phyloP scores from a whole-genome alignment of 371 early-diverging fungal species.

The Chytridium lagenaria region DNA sequence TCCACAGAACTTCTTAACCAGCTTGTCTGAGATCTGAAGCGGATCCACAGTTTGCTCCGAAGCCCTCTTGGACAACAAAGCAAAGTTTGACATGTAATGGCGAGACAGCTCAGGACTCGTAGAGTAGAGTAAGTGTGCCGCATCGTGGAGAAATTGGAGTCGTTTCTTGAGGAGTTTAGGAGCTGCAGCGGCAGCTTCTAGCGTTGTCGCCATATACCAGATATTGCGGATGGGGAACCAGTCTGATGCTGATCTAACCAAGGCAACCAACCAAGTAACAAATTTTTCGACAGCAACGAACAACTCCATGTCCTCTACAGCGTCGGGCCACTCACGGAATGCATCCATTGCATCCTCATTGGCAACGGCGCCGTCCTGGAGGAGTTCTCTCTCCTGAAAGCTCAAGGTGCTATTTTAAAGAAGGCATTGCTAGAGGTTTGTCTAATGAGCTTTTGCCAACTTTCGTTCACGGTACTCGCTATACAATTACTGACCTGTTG shows the following conservation, averaged over 20 bases:
- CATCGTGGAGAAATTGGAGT: slow-evolving; percentile 18
- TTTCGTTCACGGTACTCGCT: no score
- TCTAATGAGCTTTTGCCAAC: no score
- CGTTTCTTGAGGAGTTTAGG: slow-evolving; percentile 8
- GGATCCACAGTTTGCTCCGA: not conserved
- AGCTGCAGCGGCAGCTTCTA: not conserved
- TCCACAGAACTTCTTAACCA: slow-evolving; percentile 4
- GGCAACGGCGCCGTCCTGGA: slow-evolving; percentile 13
- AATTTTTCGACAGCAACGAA: no score
- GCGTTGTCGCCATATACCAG: not conserved
- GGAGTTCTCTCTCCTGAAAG: slow-evolving; percentile 27
- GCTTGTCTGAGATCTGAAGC: not conserved
- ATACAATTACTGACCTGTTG: not conserved
- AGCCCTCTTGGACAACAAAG: not conserved
- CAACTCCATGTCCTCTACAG: no score
- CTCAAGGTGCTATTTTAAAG: slow-evolving; percentile 26
- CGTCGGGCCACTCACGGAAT: slow-evolving; percentile 13
- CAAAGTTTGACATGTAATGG: slow-evolving; percentile 1
- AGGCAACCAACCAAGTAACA: no score
- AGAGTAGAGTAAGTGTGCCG: slow-evolving; percentile 1
- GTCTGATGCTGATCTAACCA: no score
- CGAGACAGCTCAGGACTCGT: not conserved
- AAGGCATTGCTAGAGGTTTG: slow-evolving; percentile 29
- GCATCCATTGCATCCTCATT: not conserved
- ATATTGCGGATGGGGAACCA: no score